A percentile compares a stretch with the other conserved stretches of the same genome.
Evolutionary conservation across 148 eudicot genomes (phyloP).

Genomic region (Rhododendron kiyosumense): DNA sequence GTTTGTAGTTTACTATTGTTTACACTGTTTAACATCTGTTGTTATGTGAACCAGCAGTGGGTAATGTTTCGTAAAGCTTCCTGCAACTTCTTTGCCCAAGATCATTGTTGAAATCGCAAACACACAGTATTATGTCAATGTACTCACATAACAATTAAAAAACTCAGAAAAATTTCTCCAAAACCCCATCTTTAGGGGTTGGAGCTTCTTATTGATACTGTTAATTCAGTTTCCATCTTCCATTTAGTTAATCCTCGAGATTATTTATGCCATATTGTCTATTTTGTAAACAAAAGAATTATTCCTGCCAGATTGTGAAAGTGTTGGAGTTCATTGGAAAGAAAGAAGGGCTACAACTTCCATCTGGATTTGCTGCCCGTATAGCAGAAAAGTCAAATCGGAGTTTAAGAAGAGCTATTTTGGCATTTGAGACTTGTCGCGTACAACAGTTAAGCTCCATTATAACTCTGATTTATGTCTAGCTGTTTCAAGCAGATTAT

Average conservation of each 20-base stretch:
- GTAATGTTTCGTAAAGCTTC: background rate
- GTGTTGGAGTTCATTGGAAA: conserved; percentile 85
- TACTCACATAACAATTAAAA: background rate
- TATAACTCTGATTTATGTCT: background rate
- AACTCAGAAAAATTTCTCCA: background rate
- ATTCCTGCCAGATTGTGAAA: conserved; percentile 59
- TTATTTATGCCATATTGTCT: background rate
- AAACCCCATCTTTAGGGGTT: background rate
- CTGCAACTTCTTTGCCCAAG: background rate
- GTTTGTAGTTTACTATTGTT: background rate
- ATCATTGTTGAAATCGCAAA: background rate
- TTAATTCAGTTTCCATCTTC: background rate
- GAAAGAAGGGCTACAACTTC: conserved; percentile 80
- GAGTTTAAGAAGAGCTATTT: conserved; percentile 85
- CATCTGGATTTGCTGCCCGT: conserved; percentile 72
- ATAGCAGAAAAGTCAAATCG: conserved; percentile 80
- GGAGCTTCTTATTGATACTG: background rate
- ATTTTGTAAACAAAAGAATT: background rate
- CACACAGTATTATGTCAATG: background rate
- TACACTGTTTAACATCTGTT: background rate
- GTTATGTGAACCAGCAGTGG: background rate
- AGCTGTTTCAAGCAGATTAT: background rate
- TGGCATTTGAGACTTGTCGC: conserved; percentile 82
- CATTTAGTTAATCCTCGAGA: background rate
- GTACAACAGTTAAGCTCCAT: conserved; percentile 75